A percentile compares a stretch with the other conserved stretches of the same genome.
phyloP scores from a whole-genome alignment of 768 basidiomycete genomes.

The Suillus alpinus region DNA sequence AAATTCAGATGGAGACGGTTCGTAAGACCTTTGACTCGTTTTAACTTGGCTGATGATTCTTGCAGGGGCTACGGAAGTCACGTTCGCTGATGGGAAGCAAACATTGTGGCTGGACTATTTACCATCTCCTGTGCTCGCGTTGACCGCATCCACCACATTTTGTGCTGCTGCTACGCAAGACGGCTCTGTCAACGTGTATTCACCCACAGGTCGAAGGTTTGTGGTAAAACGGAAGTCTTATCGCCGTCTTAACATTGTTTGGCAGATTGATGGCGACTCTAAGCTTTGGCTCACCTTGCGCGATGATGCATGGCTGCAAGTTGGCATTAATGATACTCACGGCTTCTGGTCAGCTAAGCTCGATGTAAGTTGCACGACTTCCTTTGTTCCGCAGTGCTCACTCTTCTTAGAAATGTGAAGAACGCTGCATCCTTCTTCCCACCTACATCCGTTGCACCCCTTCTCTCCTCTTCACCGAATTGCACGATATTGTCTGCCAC shows the following conservation, averaged over 20 bases:
- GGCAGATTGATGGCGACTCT: conserved; percentile 75
- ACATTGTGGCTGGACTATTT: conserved; percentile 91
- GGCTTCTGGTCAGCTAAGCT: conserved; percentile 63
- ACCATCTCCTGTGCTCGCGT: conserved; percentile 62
- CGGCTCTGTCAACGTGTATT: conserved; percentile 80
- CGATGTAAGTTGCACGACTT: conserved; percentile 52
- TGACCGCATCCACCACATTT: conserved; percentile 63
- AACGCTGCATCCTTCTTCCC: conserved; percentile 63
- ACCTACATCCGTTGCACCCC: conserved; percentile 57
- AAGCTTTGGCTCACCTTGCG: conserved; percentile 65
- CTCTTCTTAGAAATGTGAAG: conserved; percentile 68
- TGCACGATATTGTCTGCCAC: conserved; percentile 58
- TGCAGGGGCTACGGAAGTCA: conserved; percentile 65
- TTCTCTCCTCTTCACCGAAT: conserved; percentile 58
- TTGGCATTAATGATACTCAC: conserved; percentile 72
- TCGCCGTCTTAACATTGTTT: background rate
- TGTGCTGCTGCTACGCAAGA: conserved; percentile 80
- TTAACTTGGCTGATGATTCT: background rate
- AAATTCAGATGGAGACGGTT: conserved; percentile 70
- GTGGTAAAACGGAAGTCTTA: conserved; percentile 14
- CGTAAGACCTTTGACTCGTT: conserved; percentile 17
- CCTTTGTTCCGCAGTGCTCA: conserved; percentile 3
- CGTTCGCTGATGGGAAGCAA: conserved; percentile 59
- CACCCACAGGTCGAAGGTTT: conserved; percentile 79
- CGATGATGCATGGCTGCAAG: conserved; percentile 65